A percentile compares a stretch with the other conserved stretches of the same genome.
These are phyloP conservation scores for Aschersonia sp. DNA, from an alignment of 2,329 filamentous ascomycete species.

Conservation along the genomic window DNA sequence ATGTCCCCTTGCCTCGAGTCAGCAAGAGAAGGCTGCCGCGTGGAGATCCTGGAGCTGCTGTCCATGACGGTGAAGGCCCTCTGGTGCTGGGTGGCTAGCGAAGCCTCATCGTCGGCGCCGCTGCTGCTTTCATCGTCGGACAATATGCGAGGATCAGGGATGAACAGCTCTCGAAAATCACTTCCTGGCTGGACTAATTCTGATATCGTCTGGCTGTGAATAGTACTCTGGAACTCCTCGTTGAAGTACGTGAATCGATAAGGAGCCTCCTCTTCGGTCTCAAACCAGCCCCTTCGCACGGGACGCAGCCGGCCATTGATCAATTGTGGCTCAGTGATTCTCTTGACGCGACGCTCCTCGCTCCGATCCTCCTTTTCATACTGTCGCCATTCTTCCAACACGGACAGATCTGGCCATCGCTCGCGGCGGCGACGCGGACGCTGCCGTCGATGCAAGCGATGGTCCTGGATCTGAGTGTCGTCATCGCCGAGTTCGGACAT, in stretches of 20 bases:
- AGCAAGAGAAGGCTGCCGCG: slow-evolving; percentile 29
- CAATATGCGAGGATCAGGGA: slow-evolving; percentile 68
- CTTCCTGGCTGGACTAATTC: slow-evolving; percentile 77
- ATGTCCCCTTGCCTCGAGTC: slow-evolving; percentile 14
- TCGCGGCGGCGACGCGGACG: slow-evolving; percentile 43
- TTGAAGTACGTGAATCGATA: slow-evolving; percentile 99
- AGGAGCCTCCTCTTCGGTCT: slow-evolving; percentile 75
- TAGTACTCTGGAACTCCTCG: slow-evolving; percentile 88
- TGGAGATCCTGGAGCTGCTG: slow-evolving; percentile 27
- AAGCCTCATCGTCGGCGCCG: slow-evolving; percentile 31
- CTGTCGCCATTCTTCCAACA: slow-evolving; percentile 78
- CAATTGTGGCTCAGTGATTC: slow-evolving; percentile 84
- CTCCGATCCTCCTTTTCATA: slow-evolving; percentile 76
- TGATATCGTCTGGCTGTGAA: slow-evolving; percentile 90
- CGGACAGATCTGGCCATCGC: slow-evolving; percentile 74
- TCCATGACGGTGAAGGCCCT: slow-evolving; percentile 13
- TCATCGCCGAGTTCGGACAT: slow-evolving; percentile 73
- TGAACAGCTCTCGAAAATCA: slow-evolving; percentile 76
- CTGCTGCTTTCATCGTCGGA: slow-evolving; percentile 62
- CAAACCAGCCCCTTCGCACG: slow-evolving; percentile 67
- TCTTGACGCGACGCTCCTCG: slow-evolving; percentile 73
- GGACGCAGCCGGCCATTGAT: slow-evolving; percentile 81
- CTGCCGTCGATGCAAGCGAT: slow-evolving; percentile 17
- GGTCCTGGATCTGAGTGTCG: slow-evolving; percentile 38
- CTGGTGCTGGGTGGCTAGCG: slow-evolving; percentile 11